Evolutionary conservation across 805 yeast species (phyloP).

Genomic region (Komagataella ulmi): DNA sequence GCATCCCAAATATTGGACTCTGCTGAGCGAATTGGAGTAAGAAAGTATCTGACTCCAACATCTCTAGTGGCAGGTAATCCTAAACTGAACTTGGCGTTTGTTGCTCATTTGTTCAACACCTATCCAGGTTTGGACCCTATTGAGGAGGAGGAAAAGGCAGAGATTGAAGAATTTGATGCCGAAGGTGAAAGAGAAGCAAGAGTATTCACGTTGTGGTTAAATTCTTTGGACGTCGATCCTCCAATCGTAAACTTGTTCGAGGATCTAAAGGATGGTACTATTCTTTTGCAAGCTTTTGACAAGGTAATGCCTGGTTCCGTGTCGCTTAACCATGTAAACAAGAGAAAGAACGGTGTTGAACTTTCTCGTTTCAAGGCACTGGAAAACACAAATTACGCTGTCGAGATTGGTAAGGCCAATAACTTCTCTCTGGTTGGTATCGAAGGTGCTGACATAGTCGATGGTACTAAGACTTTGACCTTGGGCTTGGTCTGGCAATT

Average conservation of each 20-base stretch:
- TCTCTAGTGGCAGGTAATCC: slow-evolving; percentile 94
- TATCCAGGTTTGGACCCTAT: slow-evolving; percentile 95
- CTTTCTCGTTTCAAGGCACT: slow-evolving; percentile 86
- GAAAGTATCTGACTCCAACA: slow-evolving; percentile 90
- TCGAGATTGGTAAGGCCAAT: slow-evolving; percentile 86
- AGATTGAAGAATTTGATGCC: slow-evolving; percentile 96
- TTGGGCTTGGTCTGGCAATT: slow-evolving; percentile 96
- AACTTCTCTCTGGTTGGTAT: slow-evolving; percentile 93
- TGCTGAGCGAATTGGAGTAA: slow-evolving; percentile 84
- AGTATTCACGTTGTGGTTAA: slow-evolving; percentile 95
- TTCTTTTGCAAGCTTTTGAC: slow-evolving; percentile 84
- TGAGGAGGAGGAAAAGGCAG: slow-evolving; percentile 82
- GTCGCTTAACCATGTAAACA: slow-evolving; percentile 65
- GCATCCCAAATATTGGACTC: slow-evolving; percentile 79
- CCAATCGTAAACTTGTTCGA: slow-evolving; percentile 85
- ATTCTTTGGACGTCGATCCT: slow-evolving; percentile 92
- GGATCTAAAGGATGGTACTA: slow-evolving; percentile 87
- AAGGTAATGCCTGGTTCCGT: slow-evolving; percentile 93
- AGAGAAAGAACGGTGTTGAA: slow-evolving; percentile 72
- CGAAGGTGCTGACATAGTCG: slow-evolving; percentile 94
- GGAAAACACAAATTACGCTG: slow-evolving; percentile 98
- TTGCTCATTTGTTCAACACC: slow-evolving; percentile 93
- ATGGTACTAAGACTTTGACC: slow-evolving; percentile 80
- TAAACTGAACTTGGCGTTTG: slow-evolving; percentile 90
- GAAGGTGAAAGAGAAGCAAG: slow-evolving; percentile 99